Evolutionary conservation across 345 rosid species (phyloP).

Genomic region (Geranium brycei): DNA sequence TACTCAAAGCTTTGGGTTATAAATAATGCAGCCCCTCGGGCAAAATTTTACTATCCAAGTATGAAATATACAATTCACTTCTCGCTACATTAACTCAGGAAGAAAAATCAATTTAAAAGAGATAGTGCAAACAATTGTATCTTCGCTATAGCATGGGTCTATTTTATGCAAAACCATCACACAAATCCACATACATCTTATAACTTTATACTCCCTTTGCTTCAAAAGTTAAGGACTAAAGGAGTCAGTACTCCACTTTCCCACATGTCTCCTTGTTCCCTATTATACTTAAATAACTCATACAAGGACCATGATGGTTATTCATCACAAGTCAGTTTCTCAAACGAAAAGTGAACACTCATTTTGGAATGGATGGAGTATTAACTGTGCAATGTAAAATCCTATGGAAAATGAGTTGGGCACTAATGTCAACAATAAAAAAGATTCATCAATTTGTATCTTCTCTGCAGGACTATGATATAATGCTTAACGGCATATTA

Average conservation of each 20-base stretch:
- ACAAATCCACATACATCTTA: neutral
- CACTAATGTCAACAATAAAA: neutral
- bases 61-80: no score
- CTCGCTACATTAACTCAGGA: neutral
- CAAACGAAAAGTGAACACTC: no score
- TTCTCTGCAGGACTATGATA: neutral
- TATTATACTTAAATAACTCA: neutral
- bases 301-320: no score
- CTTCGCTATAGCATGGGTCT: neutral
- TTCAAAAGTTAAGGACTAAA: neutral
- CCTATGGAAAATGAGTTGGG: neutral
- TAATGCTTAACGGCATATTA: neutral
- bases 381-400: no score
- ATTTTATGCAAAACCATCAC: neutral
- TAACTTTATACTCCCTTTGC: neutral
- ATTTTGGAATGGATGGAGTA: no score
- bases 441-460: neutral
- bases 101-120: neutral
- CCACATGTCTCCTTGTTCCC: no score
- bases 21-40: neutral
- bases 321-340: no score
- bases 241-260: no score
- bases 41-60: neutral
- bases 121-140: neutral
- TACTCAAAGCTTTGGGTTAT: neutral